phyloP scores from a whole-genome alignment of 2,329 filamentous ascomycete genomes.

The Penicillium paneum region DNA sequence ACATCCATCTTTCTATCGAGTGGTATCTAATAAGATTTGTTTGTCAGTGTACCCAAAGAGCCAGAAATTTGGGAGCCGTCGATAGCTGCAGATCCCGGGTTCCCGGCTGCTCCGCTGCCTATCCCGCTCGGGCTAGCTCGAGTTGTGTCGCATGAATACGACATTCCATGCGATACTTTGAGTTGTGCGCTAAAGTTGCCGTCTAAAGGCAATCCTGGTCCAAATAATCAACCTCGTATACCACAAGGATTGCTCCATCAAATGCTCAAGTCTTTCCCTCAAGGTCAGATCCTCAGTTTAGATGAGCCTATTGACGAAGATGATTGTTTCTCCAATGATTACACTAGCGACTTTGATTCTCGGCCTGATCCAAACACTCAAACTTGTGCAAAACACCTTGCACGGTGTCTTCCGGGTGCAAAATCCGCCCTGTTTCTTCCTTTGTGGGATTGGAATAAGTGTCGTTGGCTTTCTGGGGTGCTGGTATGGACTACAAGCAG shows the following conservation, averaged over 20 bases:
- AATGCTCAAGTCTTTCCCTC: constrained; percentile 15
- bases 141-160: constrained; percentile 1
- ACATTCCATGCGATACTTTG: constrained; percentile 13
- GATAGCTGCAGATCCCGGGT: background rate
- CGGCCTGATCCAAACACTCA: background rate
- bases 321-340: background rate
- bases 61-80: constrained; percentile 17
- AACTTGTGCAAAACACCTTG: constrained; percentile 4
- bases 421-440: constrained; percentile 28
- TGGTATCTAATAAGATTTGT: background rate
- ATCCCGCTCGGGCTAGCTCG: background rate
- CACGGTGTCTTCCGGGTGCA: constrained; percentile 19
- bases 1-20: background rate
- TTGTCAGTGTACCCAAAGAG: constrained; percentile 2
- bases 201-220: background rate
- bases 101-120: background rate
- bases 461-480: constrained; percentile 29
- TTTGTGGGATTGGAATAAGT: constrained; percentile 32
- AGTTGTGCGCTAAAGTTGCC: constrained; percentile 9
- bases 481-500: constrained; percentile 26
- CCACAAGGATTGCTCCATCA: constrained; percentile 11
- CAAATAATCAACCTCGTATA: background rate
- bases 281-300: constrained; percentile 19
- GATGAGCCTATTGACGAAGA: background rate
- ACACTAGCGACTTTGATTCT: too few relatives aligned